phyloP scores from a whole-genome alignment of 306 rosid genomes.

The Inga laurina region DNA sequence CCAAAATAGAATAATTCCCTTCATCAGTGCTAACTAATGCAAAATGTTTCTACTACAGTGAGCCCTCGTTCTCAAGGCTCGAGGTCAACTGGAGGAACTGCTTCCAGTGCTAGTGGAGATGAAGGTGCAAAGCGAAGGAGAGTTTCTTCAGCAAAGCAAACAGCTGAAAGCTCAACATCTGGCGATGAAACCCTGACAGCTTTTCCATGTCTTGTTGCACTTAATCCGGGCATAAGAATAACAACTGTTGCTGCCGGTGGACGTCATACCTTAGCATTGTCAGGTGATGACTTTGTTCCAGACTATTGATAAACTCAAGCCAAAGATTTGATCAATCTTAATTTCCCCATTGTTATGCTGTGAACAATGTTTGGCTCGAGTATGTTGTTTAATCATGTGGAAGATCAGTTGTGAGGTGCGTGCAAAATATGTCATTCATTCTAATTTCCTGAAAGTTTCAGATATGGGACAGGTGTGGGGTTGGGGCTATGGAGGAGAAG shows the following conservation, averaged over 20 bases:
- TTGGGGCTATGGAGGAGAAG: slow-evolving; percentile 98
- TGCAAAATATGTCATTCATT: slow-evolving; percentile 26
- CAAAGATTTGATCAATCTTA: slow-evolving; percentile 13
- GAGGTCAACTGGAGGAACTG: slow-evolving; percentile 48
- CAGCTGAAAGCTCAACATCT: slow-evolving; percentile 67
- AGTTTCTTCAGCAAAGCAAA: slow-evolving; percentile 61
- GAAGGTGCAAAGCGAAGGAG: slow-evolving; percentile 76
- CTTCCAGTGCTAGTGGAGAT: slow-evolving; percentile 51
- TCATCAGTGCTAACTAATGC: slow-evolving; percentile 22
- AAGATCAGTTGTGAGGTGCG: slow-evolving; percentile 19
- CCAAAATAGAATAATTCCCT: not conserved
- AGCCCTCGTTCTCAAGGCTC: slow-evolving; percentile 65
- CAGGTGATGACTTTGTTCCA: slow-evolving; percentile 53
- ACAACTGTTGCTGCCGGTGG: slow-evolving; percentile 82
- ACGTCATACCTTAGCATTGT: slow-evolving; percentile 75
- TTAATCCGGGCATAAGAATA: slow-evolving; percentile 72
- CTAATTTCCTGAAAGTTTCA: slow-evolving; percentile 53
- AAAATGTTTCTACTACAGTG: slow-evolving; percentile 46
- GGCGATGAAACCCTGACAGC: slow-evolving; percentile 71
- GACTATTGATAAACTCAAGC: slow-evolving; percentile 11
- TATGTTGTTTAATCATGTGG: slow-evolving; percentile 10
- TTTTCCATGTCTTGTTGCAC: slow-evolving; percentile 72
- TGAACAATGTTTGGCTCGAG: slow-evolving; percentile 6
- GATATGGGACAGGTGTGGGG: slow-evolving; percentile 93
- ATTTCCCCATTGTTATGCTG: slow-evolving; percentile 8